Percentiles rank a stretch among this genome's conserved stretches.
These are phyloP conservation scores for Salvia rosmarinus DNA, from an alignment of 257 asterid genomes.

Conservation along the genomic window DNA sequence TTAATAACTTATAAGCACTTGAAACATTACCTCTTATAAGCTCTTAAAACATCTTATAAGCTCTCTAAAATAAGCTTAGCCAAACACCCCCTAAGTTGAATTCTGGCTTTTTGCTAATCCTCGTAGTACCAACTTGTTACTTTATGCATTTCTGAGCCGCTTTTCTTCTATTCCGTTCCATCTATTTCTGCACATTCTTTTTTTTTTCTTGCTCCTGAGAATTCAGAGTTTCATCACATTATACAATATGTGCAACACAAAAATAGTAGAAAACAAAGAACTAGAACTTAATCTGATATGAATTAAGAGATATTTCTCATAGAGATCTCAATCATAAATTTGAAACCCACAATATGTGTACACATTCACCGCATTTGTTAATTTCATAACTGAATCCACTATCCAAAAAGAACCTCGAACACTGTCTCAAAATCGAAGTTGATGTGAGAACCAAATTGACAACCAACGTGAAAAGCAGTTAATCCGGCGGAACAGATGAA, in stretches of 20 bases:
- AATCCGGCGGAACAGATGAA: background rate
- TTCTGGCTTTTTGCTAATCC: constrained; percentile 34
- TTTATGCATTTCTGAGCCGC: constrained; percentile 18
- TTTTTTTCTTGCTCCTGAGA: too few species aligned
- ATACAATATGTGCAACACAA: background rate
- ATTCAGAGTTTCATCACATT: background rate
- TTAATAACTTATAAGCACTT: too few species aligned
- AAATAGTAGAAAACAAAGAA: background rate
- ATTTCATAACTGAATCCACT: constrained; percentile 1
- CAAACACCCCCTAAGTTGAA: too few species aligned
- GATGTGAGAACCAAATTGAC: constrained; percentile 3
- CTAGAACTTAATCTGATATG: background rate
- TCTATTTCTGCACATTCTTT: constrained; percentile 20
- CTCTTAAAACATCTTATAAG: too few species aligned
- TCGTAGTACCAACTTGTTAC: constrained; percentile 35
- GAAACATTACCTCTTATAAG: too few species aligned
- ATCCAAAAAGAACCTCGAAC: constrained; percentile 27
- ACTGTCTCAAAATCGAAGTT: background rate
- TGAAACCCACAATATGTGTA: background rate
- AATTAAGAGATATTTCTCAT: background rate
- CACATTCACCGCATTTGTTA: background rate
- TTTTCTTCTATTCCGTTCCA: constrained; percentile 31
- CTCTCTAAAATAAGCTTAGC: too few species aligned
- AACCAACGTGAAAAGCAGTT: background rate
- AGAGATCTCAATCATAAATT: background rate